These are phyloP conservation scores for Podaxis pistillaris DNA, from an alignment of 768 basidiomycete genomes.

Conservation along the genomic window DNA sequence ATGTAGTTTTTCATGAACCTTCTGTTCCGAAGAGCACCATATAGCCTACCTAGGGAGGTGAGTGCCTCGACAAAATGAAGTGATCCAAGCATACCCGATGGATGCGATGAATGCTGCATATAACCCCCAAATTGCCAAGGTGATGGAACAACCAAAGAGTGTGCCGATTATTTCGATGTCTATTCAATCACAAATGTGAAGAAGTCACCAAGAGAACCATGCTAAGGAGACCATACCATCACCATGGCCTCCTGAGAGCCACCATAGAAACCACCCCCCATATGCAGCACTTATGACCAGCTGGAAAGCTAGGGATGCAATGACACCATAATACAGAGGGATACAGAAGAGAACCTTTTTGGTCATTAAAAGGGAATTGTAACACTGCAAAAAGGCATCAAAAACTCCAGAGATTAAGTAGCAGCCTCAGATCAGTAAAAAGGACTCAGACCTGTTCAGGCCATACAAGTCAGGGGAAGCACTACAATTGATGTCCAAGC, in stretches of 20 bases:
- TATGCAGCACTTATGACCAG: conserved; percentile 1
- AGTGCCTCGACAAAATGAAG: neutral
- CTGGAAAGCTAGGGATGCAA: conserved; percentile 7
- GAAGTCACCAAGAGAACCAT: neutral
- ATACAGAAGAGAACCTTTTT: conserved; percentile 2
- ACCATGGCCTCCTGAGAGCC: conserved; percentile 1
- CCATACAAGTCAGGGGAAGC: too few species aligned
- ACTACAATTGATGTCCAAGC: too few species aligned
- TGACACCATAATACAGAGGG: conserved; percentile 1
- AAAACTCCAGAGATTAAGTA: neutral
- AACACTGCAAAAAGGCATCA: neutral
- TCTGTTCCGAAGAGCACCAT: conserved; percentile 2
- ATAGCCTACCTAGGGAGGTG: neutral
- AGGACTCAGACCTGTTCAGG: neutral
- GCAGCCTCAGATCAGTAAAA: too few species aligned
- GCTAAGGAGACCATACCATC: neutral
- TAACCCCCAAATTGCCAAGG: conserved; percentile 7
- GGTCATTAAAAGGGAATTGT: neutral
- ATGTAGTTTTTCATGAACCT: conserved; percentile 11
- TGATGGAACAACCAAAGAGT: conserved; percentile 1
- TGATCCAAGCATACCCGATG: neutral
- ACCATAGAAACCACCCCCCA: conserved; percentile 6
- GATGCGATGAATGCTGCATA: conserved; percentile 4
- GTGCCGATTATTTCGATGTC: neutral
- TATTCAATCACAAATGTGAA: neutral